phyloP scores from a whole-genome alignment of 495 filamentous ascomycete genomes.

The Xylaria telfairii region DNA sequence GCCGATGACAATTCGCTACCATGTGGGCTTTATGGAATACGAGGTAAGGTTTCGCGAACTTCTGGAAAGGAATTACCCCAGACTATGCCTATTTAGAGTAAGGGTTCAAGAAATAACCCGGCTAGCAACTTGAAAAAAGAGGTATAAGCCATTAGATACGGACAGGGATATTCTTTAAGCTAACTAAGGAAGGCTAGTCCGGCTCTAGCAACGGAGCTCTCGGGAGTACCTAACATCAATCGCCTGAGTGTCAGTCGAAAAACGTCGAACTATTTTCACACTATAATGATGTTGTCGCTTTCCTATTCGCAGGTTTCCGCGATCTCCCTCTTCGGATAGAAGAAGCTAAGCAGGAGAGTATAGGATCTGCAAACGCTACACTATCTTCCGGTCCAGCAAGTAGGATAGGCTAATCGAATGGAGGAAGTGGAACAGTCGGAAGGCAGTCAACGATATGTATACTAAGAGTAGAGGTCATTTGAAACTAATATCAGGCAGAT shows the following conservation, averaged over 20 bases:
- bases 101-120: not conserved
- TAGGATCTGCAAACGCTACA: not conserved
- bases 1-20: slow-evolving; percentile 6
- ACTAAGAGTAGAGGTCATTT: no score
- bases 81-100: not conserved
- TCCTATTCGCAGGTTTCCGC: not conserved
- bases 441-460: no score
- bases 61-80: not conserved
- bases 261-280: not conserved
- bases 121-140: not conserved
- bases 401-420: not conserved
- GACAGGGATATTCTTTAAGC: not conserved
- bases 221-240: not conserved
- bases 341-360: not conserved
- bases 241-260: not conserved
- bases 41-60: not conserved
- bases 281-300: not conserved
- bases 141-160: not conserved
- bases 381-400: not conserved
- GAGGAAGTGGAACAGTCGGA: not conserved
- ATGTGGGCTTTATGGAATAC: not conserved
- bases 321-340: not conserved
- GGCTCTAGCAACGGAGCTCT: not conserved
- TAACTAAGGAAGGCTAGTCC: not conserved
- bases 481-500: not conserved